A percentile compares a stretch with the other conserved stretches of the same genome.
Evolutionary conservation across 164 flowering plant genomes (phyloP).

Genomic region (Magnolia sinica): DNA sequence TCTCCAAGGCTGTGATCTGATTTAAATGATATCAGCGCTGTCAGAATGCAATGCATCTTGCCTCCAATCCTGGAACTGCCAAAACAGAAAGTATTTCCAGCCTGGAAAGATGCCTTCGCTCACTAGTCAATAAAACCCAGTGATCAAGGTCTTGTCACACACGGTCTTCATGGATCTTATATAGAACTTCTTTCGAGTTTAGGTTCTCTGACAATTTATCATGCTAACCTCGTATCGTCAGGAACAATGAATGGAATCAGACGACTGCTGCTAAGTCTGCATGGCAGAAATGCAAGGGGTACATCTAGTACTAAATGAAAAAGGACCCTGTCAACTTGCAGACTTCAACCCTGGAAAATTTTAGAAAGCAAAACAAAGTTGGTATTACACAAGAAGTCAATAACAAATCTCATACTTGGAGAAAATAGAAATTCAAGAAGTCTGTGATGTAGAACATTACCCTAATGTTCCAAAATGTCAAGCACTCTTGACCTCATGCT

Average conservation of each 20-base stretch:
- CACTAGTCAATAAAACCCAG: neutral
- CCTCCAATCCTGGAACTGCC: conserved; percentile 5
- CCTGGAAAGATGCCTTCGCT: conserved; percentile 1
- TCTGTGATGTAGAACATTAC: conserved; percentile 29
- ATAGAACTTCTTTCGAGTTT: neutral
- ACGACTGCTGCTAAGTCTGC: conserved; percentile 24
- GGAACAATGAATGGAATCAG: conserved; percentile 16
- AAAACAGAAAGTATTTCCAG: neutral
- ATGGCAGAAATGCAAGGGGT: conserved; percentile 7
- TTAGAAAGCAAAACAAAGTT: neutral
- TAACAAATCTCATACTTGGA: neutral
- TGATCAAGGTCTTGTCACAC: neutral
- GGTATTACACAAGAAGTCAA: neutral
- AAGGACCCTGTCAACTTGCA: conserved; percentile 21
- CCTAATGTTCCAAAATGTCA: conserved; percentile 25
- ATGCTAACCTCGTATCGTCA: conserved; percentile 14
- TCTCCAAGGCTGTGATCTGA: conserved; percentile 12
- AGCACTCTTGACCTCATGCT: conserved; percentile 1
- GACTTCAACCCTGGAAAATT: conserved; percentile 42
- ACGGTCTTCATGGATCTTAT: neutral
- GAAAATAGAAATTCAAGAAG: neutral
- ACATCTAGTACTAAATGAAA: conserved; percentile 22
- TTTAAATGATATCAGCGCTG: conserved; percentile 5
- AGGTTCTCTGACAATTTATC: neutral
- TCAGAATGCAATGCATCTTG: conserved; percentile 31